Percentiles rank a stretch among this genome's conserved stretches.
Evolutionary conservation across 1,139 yeast genomes (phyloP).

Genomic region (Meyerozyma carpophila): DNA sequence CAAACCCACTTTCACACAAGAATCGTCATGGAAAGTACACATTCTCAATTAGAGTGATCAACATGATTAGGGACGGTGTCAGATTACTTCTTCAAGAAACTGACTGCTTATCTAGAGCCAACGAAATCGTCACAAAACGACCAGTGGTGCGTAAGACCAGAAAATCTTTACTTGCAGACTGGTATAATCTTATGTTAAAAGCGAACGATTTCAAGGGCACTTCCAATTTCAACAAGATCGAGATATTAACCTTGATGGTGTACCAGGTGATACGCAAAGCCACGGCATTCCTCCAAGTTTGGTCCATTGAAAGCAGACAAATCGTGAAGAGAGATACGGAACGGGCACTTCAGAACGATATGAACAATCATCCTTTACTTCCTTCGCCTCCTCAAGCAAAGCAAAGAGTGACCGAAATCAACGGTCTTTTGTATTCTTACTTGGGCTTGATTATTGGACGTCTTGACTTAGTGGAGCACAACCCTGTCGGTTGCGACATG

Average conservation of each 20-base stretch:
- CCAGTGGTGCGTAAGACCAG: slow-evolving; percentile 70
- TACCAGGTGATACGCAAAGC: slow-evolving; percentile 74
- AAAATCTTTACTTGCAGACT: slow-evolving; percentile 78
- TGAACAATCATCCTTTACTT: slow-evolving; percentile 41
- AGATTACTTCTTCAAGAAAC: slow-evolving; percentile 69
- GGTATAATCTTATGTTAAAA: slow-evolving; percentile 82
- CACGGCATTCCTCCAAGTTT: slow-evolving; percentile 63
- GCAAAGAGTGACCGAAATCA: slow-evolving; percentile 68
- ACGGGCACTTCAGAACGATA: slow-evolving; percentile 30
- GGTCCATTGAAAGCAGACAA: slow-evolving; percentile 59
- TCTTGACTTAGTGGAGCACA: slow-evolving; percentile 69
- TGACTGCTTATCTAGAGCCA: slow-evolving; percentile 79
- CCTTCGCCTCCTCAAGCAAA: slow-evolving; percentile 62
- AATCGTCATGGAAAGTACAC: slow-evolving; percentile 38
- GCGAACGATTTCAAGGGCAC: slow-evolving; percentile 83
- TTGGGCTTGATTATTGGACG: slow-evolving; percentile 70
- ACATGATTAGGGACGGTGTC: slow-evolving; percentile 75
- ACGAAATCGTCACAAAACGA: slow-evolving; percentile 65
- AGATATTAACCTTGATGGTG: slow-evolving; percentile 65
- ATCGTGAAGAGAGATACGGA: slow-evolving; percentile 35
- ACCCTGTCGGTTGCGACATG: slow-evolving; percentile 61
- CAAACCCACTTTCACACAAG: slow-evolving; percentile 57
- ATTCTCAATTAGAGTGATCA: slow-evolving; percentile 38
- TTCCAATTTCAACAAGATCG: slow-evolving; percentile 58
- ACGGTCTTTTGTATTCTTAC: slow-evolving; percentile 63